Percentiles rank a stretch among this genome's conserved stretches.
phyloP scores from a whole-genome alignment of 805 yeast species.

The Candida boleticola region DNA sequence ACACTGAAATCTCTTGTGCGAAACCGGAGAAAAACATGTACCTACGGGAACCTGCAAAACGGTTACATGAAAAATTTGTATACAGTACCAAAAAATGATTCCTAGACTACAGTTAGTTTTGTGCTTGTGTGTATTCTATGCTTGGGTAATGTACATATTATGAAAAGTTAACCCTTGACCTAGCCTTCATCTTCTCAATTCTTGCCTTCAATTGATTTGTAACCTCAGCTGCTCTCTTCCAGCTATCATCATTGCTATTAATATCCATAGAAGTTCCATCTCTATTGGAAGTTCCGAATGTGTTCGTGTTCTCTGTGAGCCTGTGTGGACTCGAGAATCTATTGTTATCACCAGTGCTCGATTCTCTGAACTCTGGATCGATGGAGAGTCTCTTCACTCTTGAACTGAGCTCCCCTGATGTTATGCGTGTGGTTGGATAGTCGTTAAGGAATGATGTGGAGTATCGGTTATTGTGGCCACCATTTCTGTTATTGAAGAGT shows the following conservation, averaged over 20 bases:
- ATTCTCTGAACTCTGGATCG: constrained; percentile 14
- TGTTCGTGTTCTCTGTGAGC: constrained; percentile 13
- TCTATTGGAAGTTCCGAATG: constrained; percentile 11
- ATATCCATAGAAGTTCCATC: constrained; percentile 25
- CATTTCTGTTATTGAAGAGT: not conserved
- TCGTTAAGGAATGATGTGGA: not conserved
- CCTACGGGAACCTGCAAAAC: no score
- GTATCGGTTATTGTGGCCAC: not conserved
- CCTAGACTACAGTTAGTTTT: no score
- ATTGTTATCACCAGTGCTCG: not conserved
- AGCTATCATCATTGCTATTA: constrained; percentile 60
- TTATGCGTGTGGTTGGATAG: constrained; percentile 13
- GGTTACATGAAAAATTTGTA: no score
- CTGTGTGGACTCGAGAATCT: constrained; percentile 17
- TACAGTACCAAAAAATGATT: no score
- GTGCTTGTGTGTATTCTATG: no score
- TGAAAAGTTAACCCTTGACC: constrained; percentile 25
- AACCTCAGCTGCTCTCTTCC: constrained; percentile 89
- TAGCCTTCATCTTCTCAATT: constrained; percentile 84
- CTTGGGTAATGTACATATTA: no score
- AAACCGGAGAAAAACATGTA: not conserved
- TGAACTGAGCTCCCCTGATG: constrained; percentile 38
- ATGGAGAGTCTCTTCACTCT: constrained; percentile 40
- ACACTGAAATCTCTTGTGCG: no score
- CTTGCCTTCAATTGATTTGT: constrained; percentile 82